Conservation (phyloP, 2,329 filamentous ascomycete genomes). For the Rutstroemia sp. region DNA sequence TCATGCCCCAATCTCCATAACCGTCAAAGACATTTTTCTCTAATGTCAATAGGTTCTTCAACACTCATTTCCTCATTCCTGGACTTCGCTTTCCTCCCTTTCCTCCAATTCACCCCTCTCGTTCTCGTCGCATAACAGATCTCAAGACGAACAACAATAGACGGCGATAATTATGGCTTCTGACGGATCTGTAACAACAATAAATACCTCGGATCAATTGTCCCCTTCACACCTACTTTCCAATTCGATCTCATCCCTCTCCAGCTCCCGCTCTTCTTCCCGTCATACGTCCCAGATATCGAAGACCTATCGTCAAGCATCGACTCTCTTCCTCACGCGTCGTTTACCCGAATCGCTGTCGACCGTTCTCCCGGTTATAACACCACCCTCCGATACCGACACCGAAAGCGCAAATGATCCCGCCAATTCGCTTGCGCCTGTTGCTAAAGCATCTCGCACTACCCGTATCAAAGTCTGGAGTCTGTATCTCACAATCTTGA, state of each 20-base stretch:
- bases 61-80: constrained; percentile 3
- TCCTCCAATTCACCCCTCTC: not conserved
- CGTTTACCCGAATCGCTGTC: constrained; percentile 84
- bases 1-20: not conserved
- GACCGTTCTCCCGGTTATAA: constrained; percentile 76
- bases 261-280: constrained; percentile 46
- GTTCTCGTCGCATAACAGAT: not conserved
- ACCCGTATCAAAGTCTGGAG: constrained; percentile 96
- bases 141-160: not conserved
- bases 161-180: constrained; percentile 19
- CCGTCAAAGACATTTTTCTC: constrained; percentile 1
- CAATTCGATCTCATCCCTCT: constrained; percentile 63
- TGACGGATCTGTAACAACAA: constrained; percentile 22
- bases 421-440: constrained; percentile 42
- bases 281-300: constrained; percentile 69
- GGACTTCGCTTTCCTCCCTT: not conserved
- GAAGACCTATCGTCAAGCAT: constrained; percentile 89
- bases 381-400: constrained; percentile 34
- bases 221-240: constrained; percentile 52
- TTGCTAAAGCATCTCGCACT: constrained; percentile 71
- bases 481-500: constrained; percentile 87
- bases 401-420: constrained; percentile 32
- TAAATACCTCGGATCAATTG: constrained; percentile 31
- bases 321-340: constrained; percentile 89
- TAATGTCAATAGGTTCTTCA: constrained; percentile 1